Conservation (phyloP, 1,284 basidiomycete species). For the Chiua sp. region DNA sequence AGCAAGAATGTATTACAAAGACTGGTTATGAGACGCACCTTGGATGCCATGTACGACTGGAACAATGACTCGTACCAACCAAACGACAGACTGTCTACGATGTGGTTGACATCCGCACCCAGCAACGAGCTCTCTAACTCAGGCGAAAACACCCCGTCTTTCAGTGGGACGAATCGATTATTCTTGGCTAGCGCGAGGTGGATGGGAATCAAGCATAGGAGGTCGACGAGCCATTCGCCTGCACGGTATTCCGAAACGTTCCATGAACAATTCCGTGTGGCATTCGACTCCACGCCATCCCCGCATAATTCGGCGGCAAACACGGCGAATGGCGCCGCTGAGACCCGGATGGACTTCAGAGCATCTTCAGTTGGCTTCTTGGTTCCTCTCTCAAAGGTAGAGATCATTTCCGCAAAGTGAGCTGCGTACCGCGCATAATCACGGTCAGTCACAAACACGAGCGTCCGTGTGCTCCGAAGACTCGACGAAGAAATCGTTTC, state of each 20-base stretch:
- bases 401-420: slow-evolving; percentile 53
- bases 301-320: slow-evolving; percentile 28
- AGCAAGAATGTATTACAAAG: accelerated
- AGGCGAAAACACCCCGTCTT: slow-evolving; percentile 58
- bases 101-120: slow-evolving; percentile 61
- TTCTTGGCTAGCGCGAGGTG: slow-evolving; percentile 63
- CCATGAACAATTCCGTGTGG: slow-evolving; percentile 15
- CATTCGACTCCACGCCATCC: background rate
- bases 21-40: slow-evolving; percentile 39
- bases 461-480: slow-evolving; percentile 34
- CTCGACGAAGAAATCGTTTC: slow-evolving; percentile 46
- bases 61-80: slow-evolving; percentile 74
- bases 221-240: slow-evolving; percentile 67
- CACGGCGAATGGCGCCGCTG: slow-evolving; percentile 24
- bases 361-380: slow-evolving; percentile 46
- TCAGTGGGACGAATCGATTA: slow-evolving; percentile 64
- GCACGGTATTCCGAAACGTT: slow-evolving; percentile 46
- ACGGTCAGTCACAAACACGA: slow-evolving; percentile 52
- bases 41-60: slow-evolving; percentile 63
- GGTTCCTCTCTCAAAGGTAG: slow-evolving; percentile 50
- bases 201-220: slow-evolving; percentile 68
- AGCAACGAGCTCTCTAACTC: slow-evolving; percentile 57
- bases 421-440: slow-evolving; percentile 40
- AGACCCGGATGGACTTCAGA: slow-evolving; percentile 42
- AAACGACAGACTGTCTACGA: slow-evolving; percentile 59